These are phyloP conservation scores for Pelargonium cotyledonis DNA, from an alignment of 441 rosid species.

Conservation along the genomic window DNA sequence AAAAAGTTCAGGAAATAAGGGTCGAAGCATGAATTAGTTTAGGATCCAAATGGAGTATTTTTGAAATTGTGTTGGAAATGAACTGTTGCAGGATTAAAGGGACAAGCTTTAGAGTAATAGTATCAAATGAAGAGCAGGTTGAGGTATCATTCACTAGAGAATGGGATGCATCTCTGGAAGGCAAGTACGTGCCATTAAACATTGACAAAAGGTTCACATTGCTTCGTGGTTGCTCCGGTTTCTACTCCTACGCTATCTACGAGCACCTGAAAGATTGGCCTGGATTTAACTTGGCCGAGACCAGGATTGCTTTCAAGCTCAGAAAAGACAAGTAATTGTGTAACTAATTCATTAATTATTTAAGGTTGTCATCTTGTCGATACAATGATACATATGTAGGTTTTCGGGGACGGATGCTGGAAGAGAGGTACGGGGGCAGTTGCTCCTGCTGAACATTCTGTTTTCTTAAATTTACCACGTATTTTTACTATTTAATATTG, in stretches of 20 bases:
- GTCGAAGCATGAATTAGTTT: too few relatives aligned
- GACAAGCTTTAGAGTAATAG: conserved; percentile 31
- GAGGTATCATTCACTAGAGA: conserved; percentile 42
- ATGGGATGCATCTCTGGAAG: conserved; percentile 44
- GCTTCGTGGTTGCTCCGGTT: conserved; percentile 75
- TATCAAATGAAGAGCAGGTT: conserved; percentile 40
- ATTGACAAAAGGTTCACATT: conserved; percentile 69
- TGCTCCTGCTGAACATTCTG: too few relatives aligned
- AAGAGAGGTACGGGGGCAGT: too few relatives aligned
- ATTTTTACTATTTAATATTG: too few relatives aligned
- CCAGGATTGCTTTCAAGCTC: conserved; percentile 75
- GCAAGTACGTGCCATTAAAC: conserved; percentile 38
- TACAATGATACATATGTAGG: too few relatives aligned
- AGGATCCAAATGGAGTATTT: too few relatives aligned
- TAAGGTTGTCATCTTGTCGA: too few relatives aligned
- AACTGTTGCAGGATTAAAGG: conserved; percentile 36
- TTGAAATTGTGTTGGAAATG: too few relatives aligned
- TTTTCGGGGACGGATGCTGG: too few relatives aligned
- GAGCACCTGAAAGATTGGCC: conserved; percentile 76
- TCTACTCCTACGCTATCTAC: conserved; percentile 67
- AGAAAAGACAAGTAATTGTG: conserved; percentile 50
- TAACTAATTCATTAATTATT: too few relatives aligned
- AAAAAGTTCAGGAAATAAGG: too few relatives aligned
- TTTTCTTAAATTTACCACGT: too few relatives aligned
- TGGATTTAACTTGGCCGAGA: conserved; percentile 60